Percentiles rank a stretch among this genome's conserved stretches.
Conservation (phyloP, 2,329 filamentous ascomycete genomes). For the Venturia nashicola region DNA sequence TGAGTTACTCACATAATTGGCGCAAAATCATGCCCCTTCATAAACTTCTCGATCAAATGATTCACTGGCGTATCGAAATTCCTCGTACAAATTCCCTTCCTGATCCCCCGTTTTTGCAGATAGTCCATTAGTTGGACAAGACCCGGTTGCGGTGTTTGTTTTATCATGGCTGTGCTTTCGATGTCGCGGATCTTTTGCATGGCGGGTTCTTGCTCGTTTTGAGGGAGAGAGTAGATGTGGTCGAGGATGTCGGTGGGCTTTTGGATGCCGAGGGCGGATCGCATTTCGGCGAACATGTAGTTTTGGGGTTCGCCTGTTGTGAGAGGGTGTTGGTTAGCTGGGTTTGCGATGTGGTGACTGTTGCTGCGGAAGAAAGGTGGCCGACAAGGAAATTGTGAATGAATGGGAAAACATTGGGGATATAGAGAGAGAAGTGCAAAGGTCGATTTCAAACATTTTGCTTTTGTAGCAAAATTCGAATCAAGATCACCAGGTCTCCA, state of each 20-base stretch:
- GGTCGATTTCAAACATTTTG: too few relatives aligned
- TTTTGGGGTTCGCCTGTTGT: too few relatives aligned
- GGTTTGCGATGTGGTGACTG: not conserved
- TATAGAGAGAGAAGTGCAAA: too few relatives aligned
- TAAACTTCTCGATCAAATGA: conserved; percentile 63
- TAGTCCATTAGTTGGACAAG: conserved; percentile 70
- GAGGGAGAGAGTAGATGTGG: conserved; percentile 67
- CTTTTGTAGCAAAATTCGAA: too few relatives aligned
- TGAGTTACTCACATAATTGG: conserved; percentile 49
- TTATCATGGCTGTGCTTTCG: conserved; percentile 67
- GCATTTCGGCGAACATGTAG: too few relatives aligned
- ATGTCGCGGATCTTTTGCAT: conserved; percentile 65
- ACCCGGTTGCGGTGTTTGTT: conserved; percentile 72
- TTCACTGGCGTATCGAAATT: conserved; percentile 78
- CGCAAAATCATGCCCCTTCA: conserved; percentile 53
- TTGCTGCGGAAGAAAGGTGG: not conserved
- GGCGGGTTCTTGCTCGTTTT: conserved; percentile 46
- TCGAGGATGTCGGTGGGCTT: conserved; percentile 73
- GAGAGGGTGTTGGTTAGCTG: not conserved
- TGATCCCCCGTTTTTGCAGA: conserved; percentile 53
- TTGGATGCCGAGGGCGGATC: conserved; percentile 57
- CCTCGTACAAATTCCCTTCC: conserved; percentile 81
- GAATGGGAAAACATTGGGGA: too few relatives aligned
- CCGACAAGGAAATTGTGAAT: not conserved
- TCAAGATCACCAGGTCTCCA: too few relatives aligned